These are phyloP conservation scores for Penicillium sp. DNA, from an alignment of 2,329 filamentous ascomycete genomes.

Conservation along the genomic window DNA sequence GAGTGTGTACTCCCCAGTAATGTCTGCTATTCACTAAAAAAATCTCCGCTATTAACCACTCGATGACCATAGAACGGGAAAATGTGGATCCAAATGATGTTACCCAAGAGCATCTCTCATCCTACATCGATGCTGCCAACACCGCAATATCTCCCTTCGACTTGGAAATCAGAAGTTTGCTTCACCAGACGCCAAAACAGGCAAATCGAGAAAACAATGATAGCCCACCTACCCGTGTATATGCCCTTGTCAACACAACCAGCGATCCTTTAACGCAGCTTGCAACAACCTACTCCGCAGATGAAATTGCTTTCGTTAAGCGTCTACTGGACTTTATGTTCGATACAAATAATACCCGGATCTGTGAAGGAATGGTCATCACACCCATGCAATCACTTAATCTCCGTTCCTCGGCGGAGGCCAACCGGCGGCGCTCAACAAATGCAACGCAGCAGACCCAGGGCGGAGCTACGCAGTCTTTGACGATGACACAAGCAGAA, in stretches of 20 bases:
- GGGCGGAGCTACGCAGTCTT: slow-evolving; percentile 45
- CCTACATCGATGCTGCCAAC: slow-evolving; percentile 70
- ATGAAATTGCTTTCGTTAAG: slow-evolving; percentile 89
- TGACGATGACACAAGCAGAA: slow-evolving; percentile 79
- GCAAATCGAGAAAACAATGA: slow-evolving; percentile 8
- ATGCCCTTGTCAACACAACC: slow-evolving; percentile 82
- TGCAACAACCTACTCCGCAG: slow-evolving; percentile 74
- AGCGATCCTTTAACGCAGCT: slow-evolving; percentile 84
- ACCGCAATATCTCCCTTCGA: slow-evolving; percentile 75
- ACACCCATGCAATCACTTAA: slow-evolving; percentile 76
- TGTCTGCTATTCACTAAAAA: background rate
- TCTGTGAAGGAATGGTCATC: slow-evolving; percentile 81
- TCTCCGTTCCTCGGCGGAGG: slow-evolving; percentile 48
- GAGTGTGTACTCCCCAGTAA: slow-evolving; percentile 22
- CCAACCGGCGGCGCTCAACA: slow-evolving; percentile 49
- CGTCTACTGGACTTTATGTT: slow-evolving; percentile 89
- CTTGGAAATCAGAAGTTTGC: slow-evolving; percentile 76
- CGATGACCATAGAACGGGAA: slow-evolving; percentile 40
- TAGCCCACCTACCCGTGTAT: slow-evolving; percentile 57
- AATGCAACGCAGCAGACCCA: slow-evolving; percentile 38
- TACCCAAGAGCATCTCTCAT: slow-evolving; percentile 65
- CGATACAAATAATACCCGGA: slow-evolving; percentile 75
- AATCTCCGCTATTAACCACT: background rate
- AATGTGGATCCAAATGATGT: slow-evolving; percentile 62
- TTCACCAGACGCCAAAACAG: slow-evolving; percentile 64